These are phyloP conservation scores for peach (Prunus persica) DNA, from an alignment of 306 rosid species.

Conservation along the genomic window Prunus_persica_NCBIv2 NC_034011.1:27052501-27053000, in stretches of 20 bases:
- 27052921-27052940: neutral
- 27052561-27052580: constrained; percentile 36
- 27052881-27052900: neutral
- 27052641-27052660: constrained; percentile 33
- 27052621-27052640: neutral
- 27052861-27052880: neutral
- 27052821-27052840: constrained; percentile 19
- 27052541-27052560: constrained; percentile 7
- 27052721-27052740: constrained; percentile 13
- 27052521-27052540: constrained; percentile 30
- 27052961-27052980: constrained; percentile 47
- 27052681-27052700: constrained; percentile 7
- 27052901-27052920: too few species aligned
- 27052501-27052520: constrained; percentile 28
- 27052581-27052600: constrained; percentile 14
- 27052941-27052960: neutral
- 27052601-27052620: constrained; percentile 12
- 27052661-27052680: constrained; percentile 52
- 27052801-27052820: neutral
- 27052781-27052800: neutral
- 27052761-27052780: constrained; percentile 23
- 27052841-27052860: too few species aligned
- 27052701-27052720: constrained; percentile 3
- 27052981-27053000: constrained; percentile 75
- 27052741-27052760: constrained; percentile 16